A percentile compares a stretch with the other conserved stretches of the same genome.
Evolutionary conservation across 2,329 filamentous ascomycete genomes (phyloP).

Genomic region (Botrytis porri): DNA sequence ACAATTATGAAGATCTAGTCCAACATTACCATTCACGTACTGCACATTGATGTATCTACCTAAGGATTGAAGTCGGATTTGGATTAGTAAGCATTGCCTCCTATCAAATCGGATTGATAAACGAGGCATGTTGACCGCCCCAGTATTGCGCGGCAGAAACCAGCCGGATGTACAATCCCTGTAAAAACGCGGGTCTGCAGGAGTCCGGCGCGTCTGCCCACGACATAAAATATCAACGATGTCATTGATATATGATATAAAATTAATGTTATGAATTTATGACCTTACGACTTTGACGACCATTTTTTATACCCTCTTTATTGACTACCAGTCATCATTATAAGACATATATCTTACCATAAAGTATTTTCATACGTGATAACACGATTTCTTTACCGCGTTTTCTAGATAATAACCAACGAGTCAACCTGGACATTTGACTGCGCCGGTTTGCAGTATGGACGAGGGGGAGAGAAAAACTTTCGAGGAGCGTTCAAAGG

Average conservation of each 20-base stretch:
- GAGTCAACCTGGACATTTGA: not conserved
- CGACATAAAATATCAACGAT: constrained; percentile 1
- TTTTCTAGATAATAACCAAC: not conserved
- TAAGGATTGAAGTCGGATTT: not conserved
- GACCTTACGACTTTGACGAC: constrained; percentile 3
- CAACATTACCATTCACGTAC: not conserved
- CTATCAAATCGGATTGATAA: not conserved
- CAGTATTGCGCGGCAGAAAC: not conserved
- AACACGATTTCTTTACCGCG: not conserved
- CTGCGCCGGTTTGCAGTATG: constrained; percentile 24
- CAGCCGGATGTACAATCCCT: not conserved
- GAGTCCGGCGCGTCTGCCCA: constrained; percentile 6
- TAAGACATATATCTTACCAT: not conserved
- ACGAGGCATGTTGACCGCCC: not conserved
- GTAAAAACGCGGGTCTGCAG: not conserved
- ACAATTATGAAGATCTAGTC: not conserved
- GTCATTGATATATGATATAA: constrained; percentile 2
- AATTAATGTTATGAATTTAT: constrained; percentile 7
- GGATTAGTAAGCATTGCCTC: not conserved
- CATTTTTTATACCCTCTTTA: not conserved
- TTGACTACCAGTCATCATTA: not conserved
- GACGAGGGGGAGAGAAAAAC: constrained; percentile 28
- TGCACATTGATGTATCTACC: not conserved
- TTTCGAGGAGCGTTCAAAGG: constrained; percentile 41
- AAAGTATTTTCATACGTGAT: not conserved